Conservation (phyloP, 768 basidiomycete genomes). For the Lyophyllum atratum region DNA sequence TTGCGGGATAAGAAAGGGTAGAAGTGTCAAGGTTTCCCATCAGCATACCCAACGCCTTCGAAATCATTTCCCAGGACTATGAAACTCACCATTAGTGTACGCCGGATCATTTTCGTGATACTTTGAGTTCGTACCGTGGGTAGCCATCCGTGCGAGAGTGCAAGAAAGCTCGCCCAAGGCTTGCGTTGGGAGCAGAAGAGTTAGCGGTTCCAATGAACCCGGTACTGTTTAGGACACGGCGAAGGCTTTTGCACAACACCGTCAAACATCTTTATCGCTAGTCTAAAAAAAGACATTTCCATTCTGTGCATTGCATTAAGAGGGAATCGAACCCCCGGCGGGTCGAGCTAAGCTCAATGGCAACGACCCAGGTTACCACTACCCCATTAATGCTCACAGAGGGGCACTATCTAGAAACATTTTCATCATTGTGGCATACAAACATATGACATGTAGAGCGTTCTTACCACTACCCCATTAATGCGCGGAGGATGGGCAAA, state of each 20-base stretch:
- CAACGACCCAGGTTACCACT: constrained; percentile 10
- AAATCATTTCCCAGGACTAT: constrained; percentile 24
- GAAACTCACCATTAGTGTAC: constrained; percentile 13
- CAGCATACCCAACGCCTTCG: constrained; percentile 10
- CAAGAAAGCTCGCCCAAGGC: background rate
- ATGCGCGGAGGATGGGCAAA: no score
- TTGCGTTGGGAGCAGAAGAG: background rate
- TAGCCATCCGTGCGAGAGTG: background rate
- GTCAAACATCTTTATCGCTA: constrained; percentile 26
- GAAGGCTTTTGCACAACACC: background rate
- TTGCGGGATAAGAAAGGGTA: background rate
- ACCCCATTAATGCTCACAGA: constrained; percentile 9
- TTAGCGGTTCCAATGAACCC: background rate
- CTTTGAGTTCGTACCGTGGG: background rate
- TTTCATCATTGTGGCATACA: no score
- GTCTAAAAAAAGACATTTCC: no score
- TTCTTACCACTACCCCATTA: no score
- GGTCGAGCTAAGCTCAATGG: background rate
- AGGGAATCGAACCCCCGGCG: background rate
- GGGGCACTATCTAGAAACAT: no score
- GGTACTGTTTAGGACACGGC: background rate
- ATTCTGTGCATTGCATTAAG: no score
- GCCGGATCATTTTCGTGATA: constrained; percentile 4
- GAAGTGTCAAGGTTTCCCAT: constrained; percentile 11
- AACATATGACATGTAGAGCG: no score